These are phyloP conservation scores for Angomonas ambiguus DNA, from an alignment of 208 protist species.

Conservation along the genomic window DNA sequence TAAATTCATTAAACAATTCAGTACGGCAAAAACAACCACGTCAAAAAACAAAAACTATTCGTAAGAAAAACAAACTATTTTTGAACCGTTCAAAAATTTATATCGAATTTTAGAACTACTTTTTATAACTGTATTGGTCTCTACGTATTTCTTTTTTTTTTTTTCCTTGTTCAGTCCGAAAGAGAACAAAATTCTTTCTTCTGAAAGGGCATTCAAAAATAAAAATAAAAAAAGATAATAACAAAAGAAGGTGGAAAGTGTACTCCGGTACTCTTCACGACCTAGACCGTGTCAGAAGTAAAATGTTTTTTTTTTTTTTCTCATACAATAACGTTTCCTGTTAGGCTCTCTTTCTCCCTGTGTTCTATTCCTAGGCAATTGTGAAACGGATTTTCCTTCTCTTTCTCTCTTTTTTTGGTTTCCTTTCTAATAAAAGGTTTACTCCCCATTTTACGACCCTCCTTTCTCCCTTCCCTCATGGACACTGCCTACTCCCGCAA, in stretches of 20 bases:
- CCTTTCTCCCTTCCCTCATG: slow-evolving; percentile 14
- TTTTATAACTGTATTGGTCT: not conserved
- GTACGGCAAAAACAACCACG: not conserved
- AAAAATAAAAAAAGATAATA: no score
- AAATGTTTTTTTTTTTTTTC: not conserved
- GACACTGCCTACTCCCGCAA: slow-evolving; percentile 56
- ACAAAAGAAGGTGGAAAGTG: no score
- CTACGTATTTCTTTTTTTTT: not conserved
- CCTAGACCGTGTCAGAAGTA: no score
- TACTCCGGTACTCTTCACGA: no score
- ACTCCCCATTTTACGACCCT: not conserved
- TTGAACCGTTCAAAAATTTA: not conserved
- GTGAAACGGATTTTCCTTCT: no score
- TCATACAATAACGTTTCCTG: not conserved
- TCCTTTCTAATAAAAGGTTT: not conserved
- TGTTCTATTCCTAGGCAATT: no score
- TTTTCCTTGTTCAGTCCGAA: not conserved
- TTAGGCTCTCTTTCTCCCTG: no score
- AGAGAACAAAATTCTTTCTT: no score
- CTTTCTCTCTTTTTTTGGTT: not conserved
- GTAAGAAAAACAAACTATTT: not conserved
- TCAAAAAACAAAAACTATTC: not conserved
- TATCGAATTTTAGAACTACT: no score
- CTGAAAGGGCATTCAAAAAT: no score
- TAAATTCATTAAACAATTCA: not conserved